phyloP scores from a whole-genome alignment of 441 rosid genomes.

The Pelargonium citronellum region DNA sequence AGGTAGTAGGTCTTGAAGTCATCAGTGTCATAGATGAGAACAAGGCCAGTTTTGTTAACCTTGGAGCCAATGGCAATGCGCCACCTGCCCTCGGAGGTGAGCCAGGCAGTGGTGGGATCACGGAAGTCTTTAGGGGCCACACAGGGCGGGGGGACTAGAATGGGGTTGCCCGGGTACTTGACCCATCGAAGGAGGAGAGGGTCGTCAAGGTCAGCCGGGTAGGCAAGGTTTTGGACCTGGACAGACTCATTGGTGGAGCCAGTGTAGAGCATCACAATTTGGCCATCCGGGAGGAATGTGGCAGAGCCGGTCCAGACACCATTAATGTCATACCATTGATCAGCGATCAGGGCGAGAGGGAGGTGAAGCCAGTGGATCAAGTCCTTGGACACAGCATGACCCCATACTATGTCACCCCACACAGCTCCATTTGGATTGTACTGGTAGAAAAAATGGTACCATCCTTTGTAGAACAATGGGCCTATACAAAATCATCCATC shows the following conservation, averaged over 20 bases:
- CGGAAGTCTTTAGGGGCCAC: constrained; percentile 57
- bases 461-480: constrained; percentile 79
- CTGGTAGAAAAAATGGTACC: constrained; percentile 92
- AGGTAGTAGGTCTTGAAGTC: constrained; percentile 50
- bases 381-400: constrained; percentile 89
- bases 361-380: constrained; percentile 79
- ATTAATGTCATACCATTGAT: constrained; percentile 71
- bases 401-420: constrained; percentile 96
- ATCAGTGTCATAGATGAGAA: constrained; percentile 63
- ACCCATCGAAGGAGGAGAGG: constrained; percentile 81
- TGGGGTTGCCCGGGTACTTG: constrained; percentile 65
- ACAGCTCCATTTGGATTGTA: constrained; percentile 76
- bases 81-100: constrained; percentile 67
- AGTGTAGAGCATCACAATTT: constrained; percentile 72
- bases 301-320: constrained; percentile 99
- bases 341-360: constrained; percentile 76
- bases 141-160: constrained; percentile 65
- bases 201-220: constrained; percentile 71
- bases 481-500: constrained; percentile 35
- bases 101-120: constrained; percentile 93
- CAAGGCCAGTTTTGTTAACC: constrained; percentile 52
- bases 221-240: constrained; percentile 89
- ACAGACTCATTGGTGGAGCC: constrained; percentile 59
- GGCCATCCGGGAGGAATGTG: constrained; percentile 67
- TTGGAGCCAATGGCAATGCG: constrained; percentile 72